These are phyloP conservation scores for Aureobasidium lini DNA, from an alignment of 2,329 filamentous ascomycete species.

Conservation along the genomic window DNA sequence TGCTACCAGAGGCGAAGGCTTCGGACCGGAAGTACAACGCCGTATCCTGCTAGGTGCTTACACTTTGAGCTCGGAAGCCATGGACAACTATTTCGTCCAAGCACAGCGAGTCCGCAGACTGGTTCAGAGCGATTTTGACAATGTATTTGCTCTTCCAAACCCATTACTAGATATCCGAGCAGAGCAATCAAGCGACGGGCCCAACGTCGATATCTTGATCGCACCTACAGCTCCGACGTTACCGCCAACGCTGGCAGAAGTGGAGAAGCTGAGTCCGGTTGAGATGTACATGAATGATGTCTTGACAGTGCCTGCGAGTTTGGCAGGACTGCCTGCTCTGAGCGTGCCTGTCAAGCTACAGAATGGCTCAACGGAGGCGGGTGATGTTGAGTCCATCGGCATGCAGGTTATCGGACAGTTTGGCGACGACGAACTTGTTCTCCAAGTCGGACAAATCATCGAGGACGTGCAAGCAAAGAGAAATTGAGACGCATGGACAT, in stretches of 20 bases:
- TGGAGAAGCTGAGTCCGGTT: slow-evolving; percentile 50
- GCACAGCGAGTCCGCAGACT: slow-evolving; percentile 80
- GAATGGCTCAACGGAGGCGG: slow-evolving; percentile 18
- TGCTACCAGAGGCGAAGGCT: slow-evolving; percentile 61
- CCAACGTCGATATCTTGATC: slow-evolving; percentile 71
- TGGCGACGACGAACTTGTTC: slow-evolving; percentile 61
- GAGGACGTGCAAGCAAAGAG: slow-evolving; percentile 20
- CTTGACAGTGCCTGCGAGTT: slow-evolving; percentile 87
- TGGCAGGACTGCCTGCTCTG: slow-evolving; percentile 83
- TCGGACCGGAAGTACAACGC: slow-evolving; percentile 78
- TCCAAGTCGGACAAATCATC: slow-evolving; percentile 49
- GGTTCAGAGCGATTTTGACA: slow-evolving; percentile 80
- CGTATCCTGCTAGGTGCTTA: slow-evolving; percentile 87
- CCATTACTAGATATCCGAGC: slow-evolving; percentile 46
- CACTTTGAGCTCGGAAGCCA: slow-evolving; percentile 78
- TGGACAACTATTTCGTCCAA: slow-evolving; percentile 94
- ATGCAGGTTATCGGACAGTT: slow-evolving; percentile 77
- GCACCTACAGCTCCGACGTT: slow-evolving; percentile 78
- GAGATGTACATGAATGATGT: slow-evolving; percentile 88
- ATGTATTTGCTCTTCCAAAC: slow-evolving; percentile 63
- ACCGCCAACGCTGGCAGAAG: slow-evolving; percentile 56
- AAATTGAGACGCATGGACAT: background rate
- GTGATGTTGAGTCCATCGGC: slow-evolving; percentile 44
- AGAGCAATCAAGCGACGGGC: slow-evolving; percentile 18
- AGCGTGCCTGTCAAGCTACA: slow-evolving; percentile 59